Percentiles rank a stretch among this genome's conserved stretches.
Conservation (phyloP, 1,284 basidiomycete species). For the Caloboletus firmus region DNA sequence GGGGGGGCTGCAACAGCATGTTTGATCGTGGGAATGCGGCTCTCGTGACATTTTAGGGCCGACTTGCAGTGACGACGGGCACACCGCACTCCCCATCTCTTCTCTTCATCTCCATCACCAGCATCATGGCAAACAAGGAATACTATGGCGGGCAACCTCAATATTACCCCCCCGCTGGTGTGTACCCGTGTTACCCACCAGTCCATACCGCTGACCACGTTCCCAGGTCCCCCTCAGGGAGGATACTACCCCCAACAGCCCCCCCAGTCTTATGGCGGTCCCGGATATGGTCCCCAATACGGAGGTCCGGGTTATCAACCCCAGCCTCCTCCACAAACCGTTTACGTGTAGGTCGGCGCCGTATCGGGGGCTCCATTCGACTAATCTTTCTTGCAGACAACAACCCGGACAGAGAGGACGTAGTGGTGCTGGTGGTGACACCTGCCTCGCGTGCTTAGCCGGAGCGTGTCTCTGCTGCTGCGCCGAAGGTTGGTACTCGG, state of each 20-base stretch:
- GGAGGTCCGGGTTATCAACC: conserved; percentile 54
- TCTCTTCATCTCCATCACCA: conserved; percentile 18
- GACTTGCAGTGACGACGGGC: conserved; percentile 9
- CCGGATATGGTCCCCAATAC: conserved; percentile 30
- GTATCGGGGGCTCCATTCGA: neutral
- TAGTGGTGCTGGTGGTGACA: conserved; percentile 40
- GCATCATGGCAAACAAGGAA: conserved; percentile 70
- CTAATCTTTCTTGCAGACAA: conserved; percentile 44
- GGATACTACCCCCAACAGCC: conserved; percentile 80
- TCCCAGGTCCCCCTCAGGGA: conserved; percentile 58
- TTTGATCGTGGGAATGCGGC: conserved; percentile 24
- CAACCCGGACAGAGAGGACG: conserved; percentile 49
- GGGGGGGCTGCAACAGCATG: neutral
- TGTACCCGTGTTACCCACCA: conserved; percentile 12
- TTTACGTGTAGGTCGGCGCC: conserved; percentile 57
- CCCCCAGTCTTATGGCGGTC: conserved; percentile 63
- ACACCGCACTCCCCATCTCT: conserved; percentile 1
- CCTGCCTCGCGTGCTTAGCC: conserved; percentile 70
- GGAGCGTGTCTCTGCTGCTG: conserved; percentile 76
- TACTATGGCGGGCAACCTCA: conserved; percentile 62
- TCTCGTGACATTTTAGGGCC: conserved; percentile 31
- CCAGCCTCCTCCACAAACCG: conserved; percentile 68
- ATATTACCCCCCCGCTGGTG: conserved; percentile 72
- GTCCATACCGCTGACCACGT: conserved; percentile 4
- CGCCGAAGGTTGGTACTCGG: conserved; percentile 59